phyloP scores from a whole-genome alignment of 306 rosid genomes.

The Pyrus bretschneideri region DNA sequence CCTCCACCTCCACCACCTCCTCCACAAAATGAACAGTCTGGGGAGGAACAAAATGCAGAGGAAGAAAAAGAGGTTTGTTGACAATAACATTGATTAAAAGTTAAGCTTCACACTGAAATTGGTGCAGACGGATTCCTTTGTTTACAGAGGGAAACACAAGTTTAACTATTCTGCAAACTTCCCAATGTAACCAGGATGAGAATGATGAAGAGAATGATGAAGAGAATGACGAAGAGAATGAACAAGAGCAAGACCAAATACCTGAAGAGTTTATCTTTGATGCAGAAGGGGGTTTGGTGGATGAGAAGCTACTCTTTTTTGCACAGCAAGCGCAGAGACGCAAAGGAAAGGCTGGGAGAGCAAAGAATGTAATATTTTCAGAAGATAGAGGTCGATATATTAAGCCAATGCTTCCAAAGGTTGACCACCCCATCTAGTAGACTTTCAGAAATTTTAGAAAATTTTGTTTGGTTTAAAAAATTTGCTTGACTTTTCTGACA shows the following conservation, averaged over 20 bases:
- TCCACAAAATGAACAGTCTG: conserved; percentile 76
- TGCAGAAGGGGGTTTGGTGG: conserved; percentile 95
- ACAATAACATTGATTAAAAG: conserved; percentile 8
- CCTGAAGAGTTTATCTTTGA: conserved; percentile 95
- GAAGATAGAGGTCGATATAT: conserved; percentile 97
- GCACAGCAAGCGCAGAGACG: conserved; percentile 97
- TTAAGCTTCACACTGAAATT: not conserved
- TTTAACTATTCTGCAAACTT: conserved; percentile 21
- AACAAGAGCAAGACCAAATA: conserved; percentile 70
- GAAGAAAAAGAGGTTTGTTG: conserved; percentile 63
- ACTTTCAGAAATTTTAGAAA: conserved; percentile 1
- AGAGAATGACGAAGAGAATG: conserved; percentile 65
- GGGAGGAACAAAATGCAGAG: conserved; percentile 76
- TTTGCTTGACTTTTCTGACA: conserved; percentile 2
- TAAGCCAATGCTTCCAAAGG: conserved; percentile 98
- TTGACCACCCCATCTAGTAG: conserved; percentile 15
- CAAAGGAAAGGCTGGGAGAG: conserved; percentile 91
- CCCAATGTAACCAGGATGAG: conserved; percentile 52
- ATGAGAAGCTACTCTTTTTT: conserved; percentile 95
- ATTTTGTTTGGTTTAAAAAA: not conserved
- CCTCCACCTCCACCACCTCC: conserved; percentile 99
- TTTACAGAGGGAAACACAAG: not conserved
- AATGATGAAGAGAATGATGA: conserved; percentile 36
- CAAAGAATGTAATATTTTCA: conserved; percentile 95
- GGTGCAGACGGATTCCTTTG: not conserved